Percentiles rank a stretch among this genome's conserved stretches.
Conservation (phyloP, 768 basidiomycete genomes). For the Boletus rex-veris region DNA sequence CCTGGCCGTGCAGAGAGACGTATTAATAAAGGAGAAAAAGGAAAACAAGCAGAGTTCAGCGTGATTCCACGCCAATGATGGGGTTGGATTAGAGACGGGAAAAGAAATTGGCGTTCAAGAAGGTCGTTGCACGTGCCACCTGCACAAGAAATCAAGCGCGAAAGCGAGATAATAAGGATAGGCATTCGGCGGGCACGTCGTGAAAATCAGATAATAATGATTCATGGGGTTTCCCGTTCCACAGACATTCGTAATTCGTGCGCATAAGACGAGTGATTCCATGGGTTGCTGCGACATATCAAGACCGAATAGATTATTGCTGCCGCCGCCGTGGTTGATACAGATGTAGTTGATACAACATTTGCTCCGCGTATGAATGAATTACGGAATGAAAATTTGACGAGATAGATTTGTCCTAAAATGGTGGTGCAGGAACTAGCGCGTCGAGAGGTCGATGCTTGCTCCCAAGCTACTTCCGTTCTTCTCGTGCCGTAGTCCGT, state of each 20-base stretch:
- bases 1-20: conserved; percentile 23
- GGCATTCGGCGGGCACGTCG: conserved; percentile 13
- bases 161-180: conserved; percentile 30
- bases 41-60: conserved; percentile 3
- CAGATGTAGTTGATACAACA: conserved; percentile 35
- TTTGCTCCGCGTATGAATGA: conserved; percentile 26
- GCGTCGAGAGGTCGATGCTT: conserved; percentile 29
- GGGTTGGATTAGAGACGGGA: neutral
- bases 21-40: neutral
- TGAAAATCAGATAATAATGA: conserved; percentile 20
- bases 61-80: conserved; percentile 1
- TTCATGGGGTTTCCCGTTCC: conserved; percentile 13
- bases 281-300: conserved; percentile 24
- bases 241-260: conserved; percentile 28
- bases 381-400: conserved; percentile 19
- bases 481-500: conserved; percentile 28
- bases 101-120: conserved; percentile 4
- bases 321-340: conserved; percentile 30
- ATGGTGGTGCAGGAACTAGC: conserved; percentile 14
- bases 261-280: conserved; percentile 17
- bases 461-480: conserved; percentile 26
- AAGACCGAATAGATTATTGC: conserved; percentile 29
- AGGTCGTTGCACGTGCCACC: conserved; percentile 6
- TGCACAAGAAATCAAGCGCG: conserved; percentile 17
- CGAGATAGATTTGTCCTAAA: conserved; percentile 12